These are phyloP conservation scores for Mollisia scopiformis DNA, from an alignment of 2,329 filamentous ascomycete species.

Conservation along the genomic window DNA sequence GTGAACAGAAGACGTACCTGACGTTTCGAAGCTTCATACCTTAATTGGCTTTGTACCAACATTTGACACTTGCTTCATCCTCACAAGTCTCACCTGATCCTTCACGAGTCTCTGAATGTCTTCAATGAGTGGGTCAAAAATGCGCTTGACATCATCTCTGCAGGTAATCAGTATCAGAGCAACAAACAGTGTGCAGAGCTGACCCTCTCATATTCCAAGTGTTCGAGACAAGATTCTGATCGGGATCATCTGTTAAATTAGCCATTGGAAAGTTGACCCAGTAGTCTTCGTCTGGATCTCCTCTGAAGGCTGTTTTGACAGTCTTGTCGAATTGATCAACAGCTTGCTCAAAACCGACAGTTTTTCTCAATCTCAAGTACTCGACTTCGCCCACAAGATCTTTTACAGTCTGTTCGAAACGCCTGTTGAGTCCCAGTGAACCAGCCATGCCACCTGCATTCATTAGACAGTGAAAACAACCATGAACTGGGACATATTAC, in stretches of 20 bases:
- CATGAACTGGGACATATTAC: not conserved
- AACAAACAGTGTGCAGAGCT: slow-evolving; percentile 6
- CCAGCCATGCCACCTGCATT: slow-evolving; percentile 31
- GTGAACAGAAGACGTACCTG: not conserved
- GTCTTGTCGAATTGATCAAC: slow-evolving; percentile 36
- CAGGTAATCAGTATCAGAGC: not conserved
- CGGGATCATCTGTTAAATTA: slow-evolving; percentile 27
- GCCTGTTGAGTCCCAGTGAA: slow-evolving; percentile 31
- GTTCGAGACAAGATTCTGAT: slow-evolving; percentile 23
- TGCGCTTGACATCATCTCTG: slow-evolving; percentile 59
- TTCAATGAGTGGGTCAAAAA: slow-evolving; percentile 43
- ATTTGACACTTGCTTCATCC: slow-evolving; percentile 39
- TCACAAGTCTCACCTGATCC: slow-evolving; percentile 44
- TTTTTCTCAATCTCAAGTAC: slow-evolving; percentile 33
- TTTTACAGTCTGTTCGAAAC: slow-evolving; percentile 30
- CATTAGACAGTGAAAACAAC: not conserved
- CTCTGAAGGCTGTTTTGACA: slow-evolving; percentile 33
- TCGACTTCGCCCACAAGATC: slow-evolving; percentile 31
- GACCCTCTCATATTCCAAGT: slow-evolving; percentile 27
- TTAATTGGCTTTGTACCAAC: slow-evolving; percentile 45
- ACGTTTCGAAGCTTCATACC: slow-evolving; percentile 35
- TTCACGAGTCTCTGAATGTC: slow-evolving; percentile 44
- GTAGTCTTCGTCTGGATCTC: slow-evolving; percentile 30
- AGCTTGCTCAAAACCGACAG: slow-evolving; percentile 32
- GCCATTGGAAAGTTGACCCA: slow-evolving; percentile 33